Percentiles rank a stretch among this genome's conserved stretches.
phyloP scores from a whole-genome alignment of 169 alveolate genomes.

The Plasmodium vivax region DNA sequence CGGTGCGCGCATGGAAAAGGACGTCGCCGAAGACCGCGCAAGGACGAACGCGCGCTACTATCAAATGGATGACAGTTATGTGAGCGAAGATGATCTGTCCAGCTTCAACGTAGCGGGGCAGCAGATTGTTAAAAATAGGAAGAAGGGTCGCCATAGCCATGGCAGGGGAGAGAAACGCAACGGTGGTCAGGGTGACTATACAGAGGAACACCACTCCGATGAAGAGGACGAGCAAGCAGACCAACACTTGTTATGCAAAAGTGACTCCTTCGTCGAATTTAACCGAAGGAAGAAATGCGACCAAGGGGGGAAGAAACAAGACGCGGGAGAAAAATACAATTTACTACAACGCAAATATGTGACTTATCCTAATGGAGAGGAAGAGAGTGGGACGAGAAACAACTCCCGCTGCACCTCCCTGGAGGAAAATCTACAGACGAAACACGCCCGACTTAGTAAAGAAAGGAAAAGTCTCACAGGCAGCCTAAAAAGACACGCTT shows the following conservation, averaged over 20 bases:
- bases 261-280: constrained; percentile 26
- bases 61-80: not conserved
- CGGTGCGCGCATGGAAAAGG: not conserved
- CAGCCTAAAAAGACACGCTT: constrained; percentile 64
- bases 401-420: not conserved
- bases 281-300: not conserved
- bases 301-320: not conserved
- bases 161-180: not conserved
- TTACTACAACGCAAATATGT: not conserved
- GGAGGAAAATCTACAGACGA: not conserved
- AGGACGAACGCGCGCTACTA: not conserved
- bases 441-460: not conserved
- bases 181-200: not conserved
- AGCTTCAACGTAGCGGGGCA: not conserved
- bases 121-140: not conserved
- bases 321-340: not conserved
- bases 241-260: constrained; percentile 5
- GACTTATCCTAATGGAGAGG: not conserved
- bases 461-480: constrained; percentile 36
- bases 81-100: constrained; percentile 17
- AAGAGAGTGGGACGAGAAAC: not conserved
- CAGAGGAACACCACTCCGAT: not conserved
- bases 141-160: not conserved
- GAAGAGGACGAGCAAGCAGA: not conserved
- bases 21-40: not conserved